Base-by-base conservation (phyloP, 73 alveolate genomes). In the Diophrys appendiculata region DNA sequence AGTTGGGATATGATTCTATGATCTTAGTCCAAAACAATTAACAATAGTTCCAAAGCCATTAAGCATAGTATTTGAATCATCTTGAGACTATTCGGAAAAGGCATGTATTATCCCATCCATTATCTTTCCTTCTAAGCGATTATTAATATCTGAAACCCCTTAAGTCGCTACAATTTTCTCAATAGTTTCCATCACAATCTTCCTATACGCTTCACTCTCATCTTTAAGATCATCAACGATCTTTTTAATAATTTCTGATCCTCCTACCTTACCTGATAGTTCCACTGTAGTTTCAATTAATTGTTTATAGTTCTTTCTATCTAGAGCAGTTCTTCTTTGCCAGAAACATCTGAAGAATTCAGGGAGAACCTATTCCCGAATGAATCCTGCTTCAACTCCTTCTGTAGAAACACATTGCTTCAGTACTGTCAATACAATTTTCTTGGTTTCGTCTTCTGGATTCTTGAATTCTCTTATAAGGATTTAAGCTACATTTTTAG, bases 231-330 rank as follows among this genome's bases (percentile, higher is more conserved):
- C 97, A 83, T 94, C 95, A 67, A 93, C 98, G 18, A 94, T 94
- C 54, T 90, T 88, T 69, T 89, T 93, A 76, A 97, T 88, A 33
- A 96, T 96, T 83, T 96, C 99, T 11, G 99, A 97, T 65, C 99
- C 98, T 22, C 99, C 96, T n/a, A 97, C 98, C 89, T 98, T 98
- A 80, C 96, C 86, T 67, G 99, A 99, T 24, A 98, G 92, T 88
- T 97, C 99, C 52, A 98, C 98, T 13, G 99, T 98, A 22, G 99
- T 98, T 80, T 97, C 99, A n/a, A 98, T 94, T 69, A 98, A 97
- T 73, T 94, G 97, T 77, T 95, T 96, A 80, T 91, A 92, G 92
- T 97, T 97, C 73, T 95, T 91, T 77, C 97, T 96, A 87, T 97
- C 99, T 35, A 96, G 85, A 27, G 99, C 99, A 85, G 95, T 94